Evolutionary conservation across 768 basidiomycete species (phyloP).

Genomic region (Cystofilobasidium ferigula): DNA sequence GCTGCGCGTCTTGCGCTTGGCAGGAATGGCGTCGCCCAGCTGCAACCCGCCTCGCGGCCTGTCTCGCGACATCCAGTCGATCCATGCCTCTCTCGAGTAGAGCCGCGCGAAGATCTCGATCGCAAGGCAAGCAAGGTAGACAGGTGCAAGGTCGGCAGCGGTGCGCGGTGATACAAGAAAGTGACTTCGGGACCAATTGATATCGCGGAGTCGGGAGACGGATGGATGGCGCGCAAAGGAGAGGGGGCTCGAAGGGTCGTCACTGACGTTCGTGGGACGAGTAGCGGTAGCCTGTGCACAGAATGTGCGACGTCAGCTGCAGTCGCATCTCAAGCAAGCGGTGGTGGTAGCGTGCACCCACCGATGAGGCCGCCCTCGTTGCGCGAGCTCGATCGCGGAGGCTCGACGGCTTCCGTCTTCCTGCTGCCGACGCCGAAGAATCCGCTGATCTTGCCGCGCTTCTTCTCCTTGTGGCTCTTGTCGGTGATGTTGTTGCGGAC

Average conservation of each 20-base stretch:
- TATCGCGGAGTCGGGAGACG: too few species aligned
- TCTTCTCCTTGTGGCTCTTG: conserved; percentile 25
- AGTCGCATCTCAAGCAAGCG: neutral
- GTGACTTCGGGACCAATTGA: too few species aligned
- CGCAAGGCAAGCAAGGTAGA: too few species aligned
- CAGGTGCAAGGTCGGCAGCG: too few species aligned
- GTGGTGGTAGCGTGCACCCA: too few species aligned
- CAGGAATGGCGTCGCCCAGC: too few species aligned
- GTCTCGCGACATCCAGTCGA: too few species aligned
- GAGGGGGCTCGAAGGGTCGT: neutral
- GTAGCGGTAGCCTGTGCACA: conserved; percentile 13
- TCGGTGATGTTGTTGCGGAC: neutral
- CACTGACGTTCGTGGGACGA: conserved; percentile 6
- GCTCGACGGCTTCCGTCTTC: neutral
- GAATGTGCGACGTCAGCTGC: neutral
- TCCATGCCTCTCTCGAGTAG: too few species aligned
- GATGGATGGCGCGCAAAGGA: neutral
- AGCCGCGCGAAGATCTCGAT: too few species aligned
- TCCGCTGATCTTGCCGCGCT: conserved; percentile 13
- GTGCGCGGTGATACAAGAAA: too few species aligned
- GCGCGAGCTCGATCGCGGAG: neutral
- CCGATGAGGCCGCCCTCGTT: conserved; percentile 9
- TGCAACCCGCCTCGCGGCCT: too few species aligned
- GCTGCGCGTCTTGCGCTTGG: too few species aligned
- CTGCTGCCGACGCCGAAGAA: conserved; percentile 17